phyloP scores from a whole-genome alignment of 306 rosid genomes.

The Albizia julibrissin region DNA sequence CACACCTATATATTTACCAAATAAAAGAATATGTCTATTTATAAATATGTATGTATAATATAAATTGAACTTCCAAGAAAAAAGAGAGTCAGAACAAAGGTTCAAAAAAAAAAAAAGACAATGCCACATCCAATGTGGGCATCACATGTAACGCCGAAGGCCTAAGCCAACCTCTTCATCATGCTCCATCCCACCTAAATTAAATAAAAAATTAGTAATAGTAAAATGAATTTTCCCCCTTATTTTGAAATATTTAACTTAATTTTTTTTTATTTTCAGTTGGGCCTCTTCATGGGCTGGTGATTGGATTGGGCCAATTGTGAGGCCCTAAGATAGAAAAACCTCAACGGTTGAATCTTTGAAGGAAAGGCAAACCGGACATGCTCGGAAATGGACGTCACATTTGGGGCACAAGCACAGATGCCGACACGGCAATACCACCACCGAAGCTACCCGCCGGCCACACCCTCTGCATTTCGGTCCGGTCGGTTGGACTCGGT shows the following conservation, averaged over 20 bases:
- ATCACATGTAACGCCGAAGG: slow-evolving; percentile 19
- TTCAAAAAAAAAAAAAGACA: slow-evolving; percentile 16
- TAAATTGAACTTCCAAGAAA: slow-evolving; percentile 41
- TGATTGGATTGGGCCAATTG: slow-evolving; percentile 28
- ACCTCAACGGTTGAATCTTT: slow-evolving; percentile 84
- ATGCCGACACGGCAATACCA: slow-evolving; percentile 88
- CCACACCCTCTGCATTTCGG: slow-evolving; percentile 78
- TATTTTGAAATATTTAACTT: not conserved
- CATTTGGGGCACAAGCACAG: slow-evolving; percentile 78
- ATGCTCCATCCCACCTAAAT: not conserved
- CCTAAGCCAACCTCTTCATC: not conserved
- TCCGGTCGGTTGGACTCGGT: slow-evolving; percentile 41
- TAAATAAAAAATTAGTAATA: not conserved
- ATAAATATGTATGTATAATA: slow-evolving; percentile 31
- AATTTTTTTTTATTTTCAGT: not conserved
- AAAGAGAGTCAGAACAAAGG: not conserved
- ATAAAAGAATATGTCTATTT: slow-evolving; percentile 33
- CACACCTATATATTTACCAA: not conserved
- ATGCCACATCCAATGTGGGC: slow-evolving; percentile 55
- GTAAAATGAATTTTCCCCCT: slow-evolving; percentile 24
- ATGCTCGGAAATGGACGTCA: slow-evolving; percentile 61
- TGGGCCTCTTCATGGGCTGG: slow-evolving; percentile 40
- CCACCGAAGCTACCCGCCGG: slow-evolving; percentile 73
- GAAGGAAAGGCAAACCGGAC: slow-evolving; percentile 70
- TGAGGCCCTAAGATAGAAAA: slow-evolving; percentile 58